phyloP scores from a whole-genome alignment of 305 asterid species.

The Fraxinus baroniana region DNA sequence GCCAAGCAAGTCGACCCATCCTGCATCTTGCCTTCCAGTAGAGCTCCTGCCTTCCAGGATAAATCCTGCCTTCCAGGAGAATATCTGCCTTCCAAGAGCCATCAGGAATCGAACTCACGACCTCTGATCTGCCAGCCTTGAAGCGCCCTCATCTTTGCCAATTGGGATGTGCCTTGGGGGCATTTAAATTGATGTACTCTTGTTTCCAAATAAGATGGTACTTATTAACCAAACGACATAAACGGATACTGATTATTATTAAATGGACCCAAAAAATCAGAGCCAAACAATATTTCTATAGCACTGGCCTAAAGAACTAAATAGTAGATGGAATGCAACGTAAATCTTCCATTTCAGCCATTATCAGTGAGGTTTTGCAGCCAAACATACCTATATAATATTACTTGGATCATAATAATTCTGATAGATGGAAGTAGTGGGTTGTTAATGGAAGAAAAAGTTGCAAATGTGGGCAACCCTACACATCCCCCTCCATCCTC shows the following conservation, averaged over 20 bases:
- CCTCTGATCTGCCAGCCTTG: too few species aligned
- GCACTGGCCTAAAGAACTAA: neutral
- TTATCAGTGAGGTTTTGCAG: neutral
- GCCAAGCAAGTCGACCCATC: too few species aligned
- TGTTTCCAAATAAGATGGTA: neutral
- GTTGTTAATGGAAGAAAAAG: neutral
- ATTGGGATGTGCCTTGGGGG: too few species aligned
- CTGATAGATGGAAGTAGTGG: neutral
- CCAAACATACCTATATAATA: neutral
- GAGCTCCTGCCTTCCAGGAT: too few species aligned
- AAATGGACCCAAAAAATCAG: neutral
- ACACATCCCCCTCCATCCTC: neutral
- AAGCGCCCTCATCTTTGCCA: too few species aligned
- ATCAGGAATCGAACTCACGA: too few species aligned
- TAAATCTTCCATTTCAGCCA: neutral
- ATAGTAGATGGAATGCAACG: neutral
- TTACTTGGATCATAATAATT: neutral
- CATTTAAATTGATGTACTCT: neutral
- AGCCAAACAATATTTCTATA: neutral
- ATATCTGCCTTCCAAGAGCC: too few species aligned
- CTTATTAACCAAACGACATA: neutral
- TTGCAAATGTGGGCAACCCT: neutral
- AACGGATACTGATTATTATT: neutral
- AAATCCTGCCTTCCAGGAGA: too few species aligned
- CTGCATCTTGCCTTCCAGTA: too few species aligned